Base-by-base conservation (phyloP, 176 grass and related monocot species). In the Pontederia paniculata region DNA sequence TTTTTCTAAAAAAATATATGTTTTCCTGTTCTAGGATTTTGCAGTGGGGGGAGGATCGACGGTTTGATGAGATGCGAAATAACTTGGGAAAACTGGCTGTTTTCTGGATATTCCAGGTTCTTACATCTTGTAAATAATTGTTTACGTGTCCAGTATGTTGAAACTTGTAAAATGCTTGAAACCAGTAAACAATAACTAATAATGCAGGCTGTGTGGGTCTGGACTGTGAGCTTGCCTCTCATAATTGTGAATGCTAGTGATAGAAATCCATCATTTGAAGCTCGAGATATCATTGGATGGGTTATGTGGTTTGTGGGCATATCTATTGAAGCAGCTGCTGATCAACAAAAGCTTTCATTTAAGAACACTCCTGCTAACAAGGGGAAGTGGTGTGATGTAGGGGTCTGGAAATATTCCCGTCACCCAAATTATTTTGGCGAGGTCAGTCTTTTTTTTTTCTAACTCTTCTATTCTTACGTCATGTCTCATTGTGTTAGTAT, bases 381-480 rank as follows among this genome's bases (percentile, higher is more conserved):
- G 50, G 91, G 83, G 37, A 97, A 75, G 62, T 97, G 91, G 91
- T 97, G 91, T 66, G 43, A 81, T 50, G 82, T 54, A 0, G 86
- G 86, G 23, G 19, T 97, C 66, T 97, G 91, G 91, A 90, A 89
- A 66, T 97, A 87, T 78, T 63, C 91, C 11, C 86, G 83, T 23
- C 91, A 97, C 45, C 91, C 91, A 49, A 97, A 97, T 81, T 97
- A 97, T 70, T 90, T 97, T 78, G 91, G 91, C 1, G 91, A 90
- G 91, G 91, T 88, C 48, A 65, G 70, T 75, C 50, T 16, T 43
- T 23, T 61, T 61, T 5, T 62, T 13, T 28, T 41, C 23, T 16
- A 16, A 28, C 55, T 57, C 14, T 21, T 25, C 15, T 57, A 8
- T 57, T 57, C n/a, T 50, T 13, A 6, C 13, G n/a, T 50, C 48